Base-by-base conservation (phyloP, 805 yeast genomes). In the Debaryomyces tyrocola region DNA sequence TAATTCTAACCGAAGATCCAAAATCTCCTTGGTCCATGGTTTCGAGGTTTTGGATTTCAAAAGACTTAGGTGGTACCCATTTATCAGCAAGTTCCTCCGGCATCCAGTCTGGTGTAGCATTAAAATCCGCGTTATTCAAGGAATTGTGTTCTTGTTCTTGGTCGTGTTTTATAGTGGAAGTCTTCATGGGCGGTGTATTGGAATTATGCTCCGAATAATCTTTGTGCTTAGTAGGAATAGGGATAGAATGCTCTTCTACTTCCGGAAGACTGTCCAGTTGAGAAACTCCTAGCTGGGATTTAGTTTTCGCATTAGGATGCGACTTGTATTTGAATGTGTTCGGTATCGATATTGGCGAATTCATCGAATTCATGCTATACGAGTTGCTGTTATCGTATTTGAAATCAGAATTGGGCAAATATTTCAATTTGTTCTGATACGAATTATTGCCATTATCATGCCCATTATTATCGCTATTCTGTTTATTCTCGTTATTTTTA, bases 301-400 rank as follows among this genome's bases (percentile, higher is more conserved):
- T 73, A 1, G 78, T 67, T 45, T 59, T 65, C 18, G 78, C 78
- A 48, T 71, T 73, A 5, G 77, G 77, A 49, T 70, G 74, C n/a
- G 73, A 64, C 51, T 71, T 73, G 47, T 71, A 66, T 48, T 70
- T 67, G 62, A 73, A 73, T 1, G 78, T 73, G 46, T 73, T 73
- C 18, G 78, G 77, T 17, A 69, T 68, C 1, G 75, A 69, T 5
- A 50, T 51, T 1, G 59, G 38, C 4, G 56, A 59, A 20, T 57
- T 52, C 18, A 37, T 37, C 15, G 46, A 33, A 20, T 37, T 34
- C 5, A 45, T 44, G 20, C 50, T 31, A 27, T 34, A 34, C 11
- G 51, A 41, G 15, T 33, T 40, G 37, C 49, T 47, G 35, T 50
- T 52, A 20, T 58, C 62, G 27, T 49, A 54, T 21, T 58, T 56